phyloP scores from a whole-genome alignment of 805 yeast species.

The Yueomyces sinensis region DNA sequence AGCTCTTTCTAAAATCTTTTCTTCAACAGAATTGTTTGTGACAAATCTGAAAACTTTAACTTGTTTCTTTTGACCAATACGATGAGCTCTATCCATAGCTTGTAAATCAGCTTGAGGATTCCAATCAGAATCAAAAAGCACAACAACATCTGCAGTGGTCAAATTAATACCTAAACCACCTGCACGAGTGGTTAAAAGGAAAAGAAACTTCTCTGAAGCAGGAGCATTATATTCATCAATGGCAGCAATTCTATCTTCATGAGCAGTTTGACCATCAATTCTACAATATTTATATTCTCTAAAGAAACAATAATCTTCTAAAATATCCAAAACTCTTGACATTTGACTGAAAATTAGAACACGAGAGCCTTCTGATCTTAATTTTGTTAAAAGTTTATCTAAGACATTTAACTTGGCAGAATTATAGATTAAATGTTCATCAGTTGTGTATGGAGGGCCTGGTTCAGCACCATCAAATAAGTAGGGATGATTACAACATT shows the following conservation, averaged over 20 bases:
- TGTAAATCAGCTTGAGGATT: conserved; percentile 83
- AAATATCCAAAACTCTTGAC: conserved; percentile 69
- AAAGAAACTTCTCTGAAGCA: conserved; percentile 57
- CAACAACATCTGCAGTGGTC: conserved; percentile 69
- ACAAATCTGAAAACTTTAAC: conserved; percentile 67
- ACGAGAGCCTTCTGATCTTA: conserved; percentile 58
- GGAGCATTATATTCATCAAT: conserved; percentile 76
- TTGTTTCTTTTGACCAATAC: conserved; percentile 79
- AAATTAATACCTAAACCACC: conserved; percentile 83
- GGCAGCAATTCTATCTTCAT: conserved; percentile 58
- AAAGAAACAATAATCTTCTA: conserved; percentile 68
- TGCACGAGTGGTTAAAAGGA: conserved; percentile 70
- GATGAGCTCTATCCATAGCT: conserved; percentile 83
- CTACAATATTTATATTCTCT: conserved; percentile 61
- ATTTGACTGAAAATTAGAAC: conserved; percentile 72
- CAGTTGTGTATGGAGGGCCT: conserved; percentile 80
- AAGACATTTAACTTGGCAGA: conserved; percentile 60
- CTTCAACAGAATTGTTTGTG: conserved; percentile 76
- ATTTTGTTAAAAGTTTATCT: conserved; percentile 50
- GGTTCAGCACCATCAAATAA: conserved; percentile 82
- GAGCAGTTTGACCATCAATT: conserved; percentile 77
- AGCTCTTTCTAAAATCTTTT: conserved; percentile 69
- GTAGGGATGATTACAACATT: conserved; percentile 79
- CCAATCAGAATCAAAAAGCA: conserved; percentile 74
- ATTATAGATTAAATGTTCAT: conserved; percentile 66